Evolutionary conservation across 2,329 filamentous ascomycete genomes (phyloP).

Genomic region (Helotiales sp.): DNA sequence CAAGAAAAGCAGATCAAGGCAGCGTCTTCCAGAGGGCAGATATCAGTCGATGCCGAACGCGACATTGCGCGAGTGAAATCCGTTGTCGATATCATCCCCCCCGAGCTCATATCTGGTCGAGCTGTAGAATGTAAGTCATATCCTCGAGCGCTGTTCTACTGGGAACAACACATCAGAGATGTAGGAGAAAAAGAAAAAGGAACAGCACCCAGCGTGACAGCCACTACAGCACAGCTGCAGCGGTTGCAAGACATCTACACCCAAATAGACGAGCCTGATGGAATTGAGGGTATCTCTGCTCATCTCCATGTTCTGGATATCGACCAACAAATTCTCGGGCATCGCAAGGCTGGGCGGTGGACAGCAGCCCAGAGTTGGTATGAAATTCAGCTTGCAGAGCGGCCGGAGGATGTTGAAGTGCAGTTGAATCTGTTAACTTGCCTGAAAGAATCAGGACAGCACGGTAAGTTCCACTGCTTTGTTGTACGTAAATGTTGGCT

Average conservation of each 20-base stretch:
- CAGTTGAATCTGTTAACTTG: conserved; percentile 87
- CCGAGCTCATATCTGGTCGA: conserved; percentile 76
- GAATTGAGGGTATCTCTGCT: conserved; percentile 90
- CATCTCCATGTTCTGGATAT: conserved; percentile 87
- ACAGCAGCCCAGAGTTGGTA: conserved; percentile 97
- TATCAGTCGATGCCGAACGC: conserved; percentile 47
- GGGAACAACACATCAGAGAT: conserved; percentile 85
- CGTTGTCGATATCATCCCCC: conserved; percentile 71
- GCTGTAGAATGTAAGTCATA: conserved; percentile 96
- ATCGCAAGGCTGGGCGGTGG: conserved; percentile 93
- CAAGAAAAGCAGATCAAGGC: conserved; percentile 61
- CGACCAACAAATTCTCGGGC: conserved; percentile 90
- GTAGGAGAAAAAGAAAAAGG: conserved; percentile 25
- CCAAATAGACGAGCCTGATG: conserved; percentile 96
- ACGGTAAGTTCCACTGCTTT: conserved; percentile 63
- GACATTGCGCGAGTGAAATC: conserved; percentile 69
- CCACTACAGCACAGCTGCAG: conserved; percentile 71
- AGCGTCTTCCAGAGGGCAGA: conserved; percentile 37
- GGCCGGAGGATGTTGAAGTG: conserved; percentile 75
- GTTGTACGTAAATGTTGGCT: not conserved
- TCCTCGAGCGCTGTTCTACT: conserved; percentile 88
- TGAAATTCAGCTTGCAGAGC: conserved; percentile 82
- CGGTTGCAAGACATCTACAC: conserved; percentile 92
- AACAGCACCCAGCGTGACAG: conserved; percentile 33
- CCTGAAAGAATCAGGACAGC: conserved; percentile 92